Base-by-base conservation (phyloP, 108 stramenopile species). In the Skeletonema marinoi region DNA sequence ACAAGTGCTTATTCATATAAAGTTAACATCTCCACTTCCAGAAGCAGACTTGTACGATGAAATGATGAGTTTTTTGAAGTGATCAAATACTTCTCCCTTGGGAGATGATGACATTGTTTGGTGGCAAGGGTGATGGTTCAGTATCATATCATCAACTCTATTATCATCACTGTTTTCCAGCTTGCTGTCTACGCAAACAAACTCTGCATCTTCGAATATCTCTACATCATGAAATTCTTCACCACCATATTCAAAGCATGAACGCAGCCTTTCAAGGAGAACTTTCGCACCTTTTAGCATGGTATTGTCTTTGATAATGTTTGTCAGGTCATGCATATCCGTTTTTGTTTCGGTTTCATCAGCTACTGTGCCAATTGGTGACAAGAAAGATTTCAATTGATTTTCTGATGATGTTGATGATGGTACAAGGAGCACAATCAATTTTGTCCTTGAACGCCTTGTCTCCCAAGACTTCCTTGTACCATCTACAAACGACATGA, bases 401-500 rank as follows among this genome's bases (percentile, higher is more conserved):
- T n/a, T 63, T 33, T 33, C 62, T 36, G 62, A 36, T 51, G 50
- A 12, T 56, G 8, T 29, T 2, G 68, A 68, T 16, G 68, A 62
- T 51, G 75, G 74, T 6, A 75, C 38, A 58, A 75, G 65, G 32
- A 75, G 66, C n/a, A 75, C 2, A 11, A 66, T 59, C 65, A 75
- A 58, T 58, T 75, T 66, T 25, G 74, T 67, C 12, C 19, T 48
- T 50, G 33, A 12, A 17, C 17, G 7, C 42, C 29, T 33, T 17
- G 30, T 60, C 33, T 77, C 32, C 77, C 77, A 70, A 32, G 54
- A 61, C 16, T 62, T 70, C 33, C 77, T 63, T 31, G 56, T 50
- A 46, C 77, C 77, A 56, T 77, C 69, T 13, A 77, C 35, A 32
- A 77, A 65, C 25, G 54, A 38, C 77, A 70, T 70, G 0, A 77